Conservation (phyloP, 192 early-diverging fungal species). For the Phycomyces nitens region DNA sequence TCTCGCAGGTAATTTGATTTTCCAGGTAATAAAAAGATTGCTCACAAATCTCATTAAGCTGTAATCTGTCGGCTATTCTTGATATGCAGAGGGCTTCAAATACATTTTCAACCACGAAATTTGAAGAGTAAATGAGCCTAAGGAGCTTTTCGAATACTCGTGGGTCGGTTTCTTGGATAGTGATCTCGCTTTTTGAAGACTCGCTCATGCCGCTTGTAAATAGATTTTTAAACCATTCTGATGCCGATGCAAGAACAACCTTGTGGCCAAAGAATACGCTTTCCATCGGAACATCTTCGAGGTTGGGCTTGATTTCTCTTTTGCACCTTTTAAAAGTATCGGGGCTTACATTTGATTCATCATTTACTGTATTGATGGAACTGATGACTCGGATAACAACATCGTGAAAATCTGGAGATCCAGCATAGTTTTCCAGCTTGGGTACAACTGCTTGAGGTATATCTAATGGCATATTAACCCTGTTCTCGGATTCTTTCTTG, state of each 20-base stretch:
- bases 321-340: too few relatives aligned
- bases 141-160: constrained; percentile 19
- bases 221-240: constrained; percentile 50
- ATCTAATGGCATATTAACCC: not conserved
- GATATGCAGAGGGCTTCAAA: constrained; percentile 26
- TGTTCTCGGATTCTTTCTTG: too few relatives aligned
- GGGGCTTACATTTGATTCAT: not conserved
- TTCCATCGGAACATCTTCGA: constrained; percentile 10
- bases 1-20: constrained; percentile 21
- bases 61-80: constrained; percentile 32
- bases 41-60: constrained; percentile 19
- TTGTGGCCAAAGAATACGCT: constrained; percentile 41
- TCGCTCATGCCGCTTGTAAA: constrained; percentile 61
- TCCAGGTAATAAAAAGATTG: constrained; percentile 28
- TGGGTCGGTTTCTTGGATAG: constrained; percentile 22
- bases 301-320: not conserved
- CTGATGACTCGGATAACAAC: not conserved
- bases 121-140: constrained; percentile 19
- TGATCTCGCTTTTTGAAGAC: constrained; percentile 41
- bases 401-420: not conserved
- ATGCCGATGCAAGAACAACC: constrained; percentile 45
- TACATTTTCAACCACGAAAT: constrained; percentile 12
- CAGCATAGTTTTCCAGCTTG: not conserved
- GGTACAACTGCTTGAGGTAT: not conserved
- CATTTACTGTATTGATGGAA: not conserved